Conservation (phyloP, 2,329 filamentous ascomycete species). For the Thermothelomyces thermophilus region DNA sequence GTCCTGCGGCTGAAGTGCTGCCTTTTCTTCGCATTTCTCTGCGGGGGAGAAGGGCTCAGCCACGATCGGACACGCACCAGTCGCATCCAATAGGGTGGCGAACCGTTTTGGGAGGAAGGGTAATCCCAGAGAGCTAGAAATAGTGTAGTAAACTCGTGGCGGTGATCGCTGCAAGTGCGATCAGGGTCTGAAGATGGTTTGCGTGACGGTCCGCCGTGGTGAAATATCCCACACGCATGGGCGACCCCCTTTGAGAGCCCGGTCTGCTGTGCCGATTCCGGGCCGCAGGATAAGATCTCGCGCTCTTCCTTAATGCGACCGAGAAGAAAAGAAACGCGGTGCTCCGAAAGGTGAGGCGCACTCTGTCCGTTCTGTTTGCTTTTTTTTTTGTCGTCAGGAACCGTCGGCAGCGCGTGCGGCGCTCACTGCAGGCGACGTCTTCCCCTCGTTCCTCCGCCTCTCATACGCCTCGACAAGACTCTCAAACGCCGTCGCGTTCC, state of each 20-base stretch:
- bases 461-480: constrained; percentile 9
- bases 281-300: too few relatives aligned
- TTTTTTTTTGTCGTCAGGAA: too few relatives aligned
- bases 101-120: not conserved
- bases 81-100: not conserved
- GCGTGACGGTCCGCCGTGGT: too few relatives aligned
- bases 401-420: not conserved
- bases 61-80: not conserved
- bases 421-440: too few relatives aligned
- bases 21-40: not conserved
- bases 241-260: too few relatives aligned
- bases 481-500: not conserved
- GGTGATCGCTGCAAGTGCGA: not conserved
- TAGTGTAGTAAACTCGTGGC: not conserved
- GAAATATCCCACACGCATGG: too few relatives aligned
- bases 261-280: not conserved
- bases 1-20: constrained; percentile 1
- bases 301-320: too few relatives aligned
- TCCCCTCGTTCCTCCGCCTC: too few relatives aligned
- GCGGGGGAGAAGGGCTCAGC: constrained; percentile 1
- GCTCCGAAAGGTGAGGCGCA: too few relatives aligned
- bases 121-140: not conserved
- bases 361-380: too few relatives aligned
- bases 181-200: not conserved
- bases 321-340: too few relatives aligned